Evolutionary conservation across 2,329 filamentous ascomycete genomes (phyloP), one percentile per base, ranked within the genome.

Genomic region (Neofusicoccum cordaticola): DNA sequence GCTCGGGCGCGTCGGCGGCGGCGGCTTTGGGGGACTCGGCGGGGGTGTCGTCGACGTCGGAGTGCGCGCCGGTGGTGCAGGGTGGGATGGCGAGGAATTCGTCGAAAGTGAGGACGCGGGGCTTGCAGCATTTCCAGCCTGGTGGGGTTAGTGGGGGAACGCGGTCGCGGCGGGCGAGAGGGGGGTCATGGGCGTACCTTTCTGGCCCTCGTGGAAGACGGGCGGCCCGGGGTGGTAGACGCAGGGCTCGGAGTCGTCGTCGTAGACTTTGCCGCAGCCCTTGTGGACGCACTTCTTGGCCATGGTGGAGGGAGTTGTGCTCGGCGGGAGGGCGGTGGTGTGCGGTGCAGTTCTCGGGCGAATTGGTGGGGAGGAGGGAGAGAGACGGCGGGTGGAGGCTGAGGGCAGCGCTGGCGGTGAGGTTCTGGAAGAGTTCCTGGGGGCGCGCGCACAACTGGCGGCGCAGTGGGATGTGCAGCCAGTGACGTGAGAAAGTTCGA

Each of bases 71-170:
- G 12, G 89, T 91, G 31, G 95, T 97, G 84, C 95, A 99, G 42
- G 95, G 94, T 57, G 91, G 83, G 71, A 99, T 98, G 66, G 84
- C 79, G 78, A 99, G 91, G 83, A 99, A 99, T 81, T 99, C 95
- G 80, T 99, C 95, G 77, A 99, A 99, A 66, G 93, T 97, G 72
- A 99, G 84, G 72, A 98, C 93, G 73, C 95, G 90, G 65, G 93
- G 90, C 81, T 97, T 98, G 86, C 95, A 99, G 83, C 95, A 99
- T 82, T 96, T 96, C 94, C 95, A 98, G 75, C 95, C 94, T 97
- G 73, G 35, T 13, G 60, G 62, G 37, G 51, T 48, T 47, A 62
- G 37, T 5, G 31, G 44, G 63, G 66, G 47, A 22, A 22, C 22
- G 22, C 22, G 22, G 62, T 31, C 19, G 19, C n/a, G 44, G 22